These are phyloP conservation scores for Paralagenidium karlingii DNA, from an alignment of 352 stramenopile species.

Conservation along the genomic window DNA sequence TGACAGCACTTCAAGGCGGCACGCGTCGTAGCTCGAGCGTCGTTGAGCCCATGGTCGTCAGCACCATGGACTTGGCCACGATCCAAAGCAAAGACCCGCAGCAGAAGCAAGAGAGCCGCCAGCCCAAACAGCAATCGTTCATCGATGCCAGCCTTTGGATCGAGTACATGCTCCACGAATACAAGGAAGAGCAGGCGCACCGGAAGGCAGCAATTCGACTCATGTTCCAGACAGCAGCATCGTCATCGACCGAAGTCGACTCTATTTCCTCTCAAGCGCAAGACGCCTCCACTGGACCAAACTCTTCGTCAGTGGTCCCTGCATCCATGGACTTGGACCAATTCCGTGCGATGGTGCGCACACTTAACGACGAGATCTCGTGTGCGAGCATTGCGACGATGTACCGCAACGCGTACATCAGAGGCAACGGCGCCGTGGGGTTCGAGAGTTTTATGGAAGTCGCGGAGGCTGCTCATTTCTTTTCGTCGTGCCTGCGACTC, in stretches of 20 bases:
- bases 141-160: constrained; percentile 71
- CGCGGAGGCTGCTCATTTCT: constrained; percentile 77
- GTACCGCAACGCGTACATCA: constrained; percentile 47
- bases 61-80: constrained; percentile 3
- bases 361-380: constrained; percentile 66
- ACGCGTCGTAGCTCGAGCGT: too few species aligned
- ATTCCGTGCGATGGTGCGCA: constrained; percentile 78
- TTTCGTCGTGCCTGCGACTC: constrained; percentile 75
- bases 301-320: background rate
- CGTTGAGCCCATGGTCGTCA: too few species aligned
- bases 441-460: constrained; percentile 84
- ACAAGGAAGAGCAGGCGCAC: constrained; percentile 88
- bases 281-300: background rate
- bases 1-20: too few species aligned
- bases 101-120: background rate
- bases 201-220: constrained; percentile 78
- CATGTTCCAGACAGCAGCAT: constrained; percentile 86
- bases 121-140: constrained; percentile 18
- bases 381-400: constrained; percentile 42
- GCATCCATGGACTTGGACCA: constrained; percentile 85
- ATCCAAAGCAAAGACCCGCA: constrained; percentile 5
- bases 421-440: constrained; percentile 63
- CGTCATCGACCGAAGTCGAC: constrained; percentile 12
- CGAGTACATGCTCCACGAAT: constrained; percentile 83
- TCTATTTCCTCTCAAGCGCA: too few species aligned